Evolutionary conservation across 2,329 filamentous ascomycete species (phyloP), one percentile per base, ranked within the genome.

Genomic region (Sporothrix euskadiensis): DNA sequence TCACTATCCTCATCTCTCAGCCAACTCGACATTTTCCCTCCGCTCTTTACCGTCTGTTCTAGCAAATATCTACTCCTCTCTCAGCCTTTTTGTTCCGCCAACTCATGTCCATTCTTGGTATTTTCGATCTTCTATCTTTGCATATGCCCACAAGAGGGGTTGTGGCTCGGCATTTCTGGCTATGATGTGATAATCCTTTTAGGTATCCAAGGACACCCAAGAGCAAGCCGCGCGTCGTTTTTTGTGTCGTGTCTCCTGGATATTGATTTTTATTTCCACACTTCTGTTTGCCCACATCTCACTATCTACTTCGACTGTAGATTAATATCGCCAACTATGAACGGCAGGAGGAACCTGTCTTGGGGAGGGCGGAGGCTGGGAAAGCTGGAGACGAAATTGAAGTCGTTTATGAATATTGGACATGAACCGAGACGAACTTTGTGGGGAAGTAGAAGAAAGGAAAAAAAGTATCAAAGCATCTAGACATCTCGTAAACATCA

Each of bases 191-290:
- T 2, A 26, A 26, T 39, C 30, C 19, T 14, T 8, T 16, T 19
- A 19, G n/a, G 1, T 39, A 14, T 63, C 39, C 22, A 47, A 22
- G 35, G 35, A 35, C 35, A 35, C 35, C 35, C 35, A 35, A 35
- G 35, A 35, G 12, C 22, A n/a, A 72, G 71, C 47, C 71, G 69
- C 69, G 69, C 69, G 69, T 71, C 69, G 56, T 39, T 57, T 14
- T 71, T 39, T 71, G 3, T 39, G 12, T n/a, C 16, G 8, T 61
- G 32, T 61, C 57, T 61, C 30, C 19, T 41, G 10, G 8, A 61
- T 65, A 47, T 26, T 65, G 22, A 19, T 14, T 47, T 47, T 47
- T 7, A 65, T 47, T 44, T 65, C 22, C 30, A 5, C n/a, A 19
- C n/a, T 3, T 6, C 9, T 35, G 4, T 2, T 35, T 35, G 35